Base-by-base conservation (phyloP, 164 flowering plant genomes). In the Macadamia integrifolia region DNA sequence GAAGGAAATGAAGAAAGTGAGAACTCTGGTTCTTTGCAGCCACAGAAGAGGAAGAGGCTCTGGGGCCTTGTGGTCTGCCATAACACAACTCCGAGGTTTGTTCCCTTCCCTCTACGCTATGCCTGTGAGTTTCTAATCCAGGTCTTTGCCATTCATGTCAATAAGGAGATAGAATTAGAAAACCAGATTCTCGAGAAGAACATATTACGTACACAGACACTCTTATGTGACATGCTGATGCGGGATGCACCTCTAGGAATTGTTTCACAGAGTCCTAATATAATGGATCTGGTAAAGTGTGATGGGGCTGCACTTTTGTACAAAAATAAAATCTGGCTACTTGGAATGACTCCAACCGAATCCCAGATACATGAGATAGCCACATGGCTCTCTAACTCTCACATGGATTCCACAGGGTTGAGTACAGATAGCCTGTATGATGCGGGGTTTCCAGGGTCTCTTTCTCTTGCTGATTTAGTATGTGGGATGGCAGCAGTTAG, bases 11-110 rank as follows among this genome's bases (percentile, higher is more conserved):
- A 87, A 65, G 87, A 86, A 12, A 79, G 59, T 7, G 86, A 78
- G 17, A 56, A 61, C 65, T 66, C 85, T 48, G 75, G 67, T 60
- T 31, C 86, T 64, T 65, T 60, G 14, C 88, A 74, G 50, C 77
- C 79, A 28, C 91, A 80, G 55, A 85, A 84, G 81, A 83, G 87
- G 70, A 90, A 88, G 81, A 85, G 88, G 72, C 93, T 93, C n/a
- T 93, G 98, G 98, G 98, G 98, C 49, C 79, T 93, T 60, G 93
- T 93, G 44, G 97, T 93, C 6, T 93, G 98, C 70, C 98, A 93
- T 76, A 83, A 93, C 75, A 88, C 90, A 44, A 82, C 82, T 57
- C 97, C 98, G 12, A 89, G 97, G 83, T 93, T 93, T 80, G 97
- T 93, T 65, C 98, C 97, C 6, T 93, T 93, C 69, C 98, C 98